A percentile compares a stretch with the other conserved stretches of the same genome.
Evolutionary conservation across 495 filamentous ascomycete species (phyloP).

Genomic region (Aspergillus mulundensis): DNA sequence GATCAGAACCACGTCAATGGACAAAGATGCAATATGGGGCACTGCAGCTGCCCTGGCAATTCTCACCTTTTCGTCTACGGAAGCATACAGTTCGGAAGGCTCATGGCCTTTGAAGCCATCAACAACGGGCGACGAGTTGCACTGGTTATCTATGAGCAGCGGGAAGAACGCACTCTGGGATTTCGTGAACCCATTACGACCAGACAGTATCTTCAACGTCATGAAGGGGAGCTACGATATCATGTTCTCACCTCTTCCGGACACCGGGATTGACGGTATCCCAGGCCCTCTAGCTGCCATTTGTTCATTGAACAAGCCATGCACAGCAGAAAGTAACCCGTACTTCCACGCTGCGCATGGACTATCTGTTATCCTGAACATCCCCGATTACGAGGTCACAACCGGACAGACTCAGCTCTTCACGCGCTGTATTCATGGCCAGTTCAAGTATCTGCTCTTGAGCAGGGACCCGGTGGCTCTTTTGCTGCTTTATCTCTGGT

Average conservation of each 20-base stretch:
- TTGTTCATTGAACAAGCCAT: constrained; percentile 24
- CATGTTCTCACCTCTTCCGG: constrained; percentile 28
- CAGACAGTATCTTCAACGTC: constrained; percentile 37
- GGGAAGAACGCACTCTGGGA: constrained; percentile 44
- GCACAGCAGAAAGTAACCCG: constrained; percentile 32
- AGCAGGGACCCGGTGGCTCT: constrained; percentile 39
- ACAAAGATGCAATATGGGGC: constrained; percentile 44
- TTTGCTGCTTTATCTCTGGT: constrained; percentile 47
- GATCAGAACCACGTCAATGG: constrained; percentile 22
- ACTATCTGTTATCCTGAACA: constrained; percentile 26
- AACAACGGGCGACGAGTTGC: constrained; percentile 24
- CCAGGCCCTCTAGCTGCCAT: constrained; percentile 24
- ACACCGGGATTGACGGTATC: constrained; percentile 32
- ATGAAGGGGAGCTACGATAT: constrained; percentile 31
- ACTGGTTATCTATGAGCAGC: constrained; percentile 42
- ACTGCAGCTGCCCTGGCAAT: constrained; percentile 38
- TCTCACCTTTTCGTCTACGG: constrained; percentile 35
- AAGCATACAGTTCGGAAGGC: constrained; percentile 34
- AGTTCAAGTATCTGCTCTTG: constrained; percentile 31
- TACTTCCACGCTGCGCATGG: constrained; percentile 38
- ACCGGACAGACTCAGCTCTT: constrained; percentile 26
- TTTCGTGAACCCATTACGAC: constrained; percentile 35
- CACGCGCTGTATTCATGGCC: constrained; percentile 20
- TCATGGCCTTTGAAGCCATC: constrained; percentile 41
- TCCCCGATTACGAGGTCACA: constrained; percentile 24